phyloP scores from a whole-genome alignment of 345 rosid species.

The Brassica juncea region DNA sequence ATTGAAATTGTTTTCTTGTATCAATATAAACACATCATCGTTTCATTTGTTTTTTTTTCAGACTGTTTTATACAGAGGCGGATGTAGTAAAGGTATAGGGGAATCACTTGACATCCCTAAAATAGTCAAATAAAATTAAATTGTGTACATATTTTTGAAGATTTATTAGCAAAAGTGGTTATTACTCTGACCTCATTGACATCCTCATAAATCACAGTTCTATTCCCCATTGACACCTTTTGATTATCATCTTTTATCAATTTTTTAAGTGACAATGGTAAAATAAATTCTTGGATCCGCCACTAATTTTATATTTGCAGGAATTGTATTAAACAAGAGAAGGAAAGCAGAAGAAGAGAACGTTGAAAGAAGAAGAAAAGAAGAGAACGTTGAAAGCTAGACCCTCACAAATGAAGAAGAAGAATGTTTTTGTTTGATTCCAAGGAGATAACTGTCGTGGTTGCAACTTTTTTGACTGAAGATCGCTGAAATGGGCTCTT shows the following conservation, averaged over 20 bases:
- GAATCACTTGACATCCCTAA: too few relatives aligned
- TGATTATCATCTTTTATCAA: too few relatives aligned
- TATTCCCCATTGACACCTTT: too few relatives aligned
- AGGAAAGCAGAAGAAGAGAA: constrained; percentile 14
- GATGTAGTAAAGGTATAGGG: too few relatives aligned
- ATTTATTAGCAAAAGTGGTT: too few relatives aligned
- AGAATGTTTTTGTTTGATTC: constrained; percentile 28
- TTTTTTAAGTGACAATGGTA: too few relatives aligned
- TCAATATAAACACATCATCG: background rate
- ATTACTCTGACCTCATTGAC: too few relatives aligned
- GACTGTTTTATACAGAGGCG: background rate
- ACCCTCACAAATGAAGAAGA: background rate
- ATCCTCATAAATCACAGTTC: too few relatives aligned
- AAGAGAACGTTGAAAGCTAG: constrained; percentile 22
- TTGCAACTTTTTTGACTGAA: constrained; percentile 17
- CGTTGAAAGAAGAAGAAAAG: constrained; percentile 17
- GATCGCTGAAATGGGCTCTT: background rate
- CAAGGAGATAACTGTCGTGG: constrained; percentile 1
- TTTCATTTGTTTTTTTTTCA: background rate
- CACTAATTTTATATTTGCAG: background rate
- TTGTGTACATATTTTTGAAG: too few relatives aligned
- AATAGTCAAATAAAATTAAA: too few relatives aligned
- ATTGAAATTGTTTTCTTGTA: background rate
- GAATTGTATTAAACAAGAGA: background rate
- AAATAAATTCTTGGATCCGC: too few relatives aligned